Evolutionary conservation across 768 basidiomycete species (phyloP).

Genomic region (Inosperma sp.): DNA sequence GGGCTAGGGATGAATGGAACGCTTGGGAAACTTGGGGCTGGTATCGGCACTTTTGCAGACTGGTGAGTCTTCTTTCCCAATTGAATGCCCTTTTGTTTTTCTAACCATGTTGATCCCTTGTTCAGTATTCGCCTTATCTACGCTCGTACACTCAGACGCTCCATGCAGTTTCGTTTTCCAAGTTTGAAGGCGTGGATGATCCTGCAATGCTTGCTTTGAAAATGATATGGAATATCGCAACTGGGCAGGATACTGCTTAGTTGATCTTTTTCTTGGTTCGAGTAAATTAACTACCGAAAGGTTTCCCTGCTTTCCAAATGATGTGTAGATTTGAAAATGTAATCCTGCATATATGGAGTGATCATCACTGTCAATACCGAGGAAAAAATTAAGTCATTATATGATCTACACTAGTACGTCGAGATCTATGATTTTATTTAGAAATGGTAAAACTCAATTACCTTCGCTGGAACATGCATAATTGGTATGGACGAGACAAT

Average conservation of each 20-base stretch:
- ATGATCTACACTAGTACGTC: too few relatives aligned
- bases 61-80: slow-evolving; percentile 43
- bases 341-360: too few relatives aligned
- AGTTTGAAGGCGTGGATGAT: slow-evolving; percentile 54
- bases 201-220: slow-evolving; percentile 55
- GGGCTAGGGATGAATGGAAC: slow-evolving; percentile 76
- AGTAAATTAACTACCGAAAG: too few relatives aligned
- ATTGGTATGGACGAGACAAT: too few relatives aligned
- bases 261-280: too few relatives aligned
- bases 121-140: slow-evolving; percentile 75
- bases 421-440: too few relatives aligned
- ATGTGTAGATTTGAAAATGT: too few relatives aligned
- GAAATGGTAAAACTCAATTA: too few relatives aligned
- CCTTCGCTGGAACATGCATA: too few relatives aligned
- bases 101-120: slow-evolving; percentile 4
- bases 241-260: slow-evolving; percentile 53
- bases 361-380: too few relatives aligned
- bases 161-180: slow-evolving; percentile 61
- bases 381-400: too few relatives aligned
- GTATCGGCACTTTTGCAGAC: slow-evolving; percentile 85
- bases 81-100: neutral
- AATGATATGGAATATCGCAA: slow-evolving; percentile 68
- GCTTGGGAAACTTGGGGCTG: slow-evolving; percentile 88
- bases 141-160: slow-evolving; percentile 71
- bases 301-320: too few relatives aligned